Evolutionary conservation across 441 rosid genomes (phyloP), one percentile per base, ranked within the genome.

Genomic region (Eutrema salsugineum): DNA sequence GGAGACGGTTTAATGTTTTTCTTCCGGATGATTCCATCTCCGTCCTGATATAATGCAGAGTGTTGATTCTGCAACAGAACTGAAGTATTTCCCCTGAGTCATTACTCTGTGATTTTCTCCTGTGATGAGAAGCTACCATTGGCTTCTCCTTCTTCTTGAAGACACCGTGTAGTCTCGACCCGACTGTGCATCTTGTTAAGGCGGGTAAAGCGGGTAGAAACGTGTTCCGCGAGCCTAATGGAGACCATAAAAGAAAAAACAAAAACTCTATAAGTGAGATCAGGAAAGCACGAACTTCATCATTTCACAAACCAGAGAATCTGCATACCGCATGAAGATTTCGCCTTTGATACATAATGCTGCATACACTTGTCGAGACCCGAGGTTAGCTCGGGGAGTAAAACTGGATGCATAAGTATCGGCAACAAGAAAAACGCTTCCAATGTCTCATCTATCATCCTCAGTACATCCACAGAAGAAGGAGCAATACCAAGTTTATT

Each of bases 381-480:
- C 0, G 51, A 78, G 0, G 85, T 82, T 32, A 89, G 76, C 62
- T 85, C 89, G 4, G 89, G 89, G 48, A 89, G 91, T 83, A 89
- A 76, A 24, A 67, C 83, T 48, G 83, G 74, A 79, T 87, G 91
- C 73, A 80, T 15, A 11, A 84, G 82, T 66, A 89, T 85, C 11
- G 94, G 94, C 71, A 89, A 70, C 66, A 87, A 81, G 74, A 89
- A 87, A 81, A 87, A 89, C 4, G 90, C 94, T 75, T 89, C 94
- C 78, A 84, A 51, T 20, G 91, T 87, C 79, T 89, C 91, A 75
- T 89, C 94, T 51, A 86, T 80, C 54, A 74, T 83, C 71, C 90
- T 81, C 47, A 89, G 70, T 39, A 87, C 90, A 79, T 89, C 94
- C 50, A 87, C 87, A 0, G 81, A 83, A 53, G 94, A 89, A 33